Evolutionary conservation across 2,329 filamentous ascomycete species (phyloP), one percentile per base, ranked within the genome.

Genomic region (Diaporthe longicolla): DNA sequence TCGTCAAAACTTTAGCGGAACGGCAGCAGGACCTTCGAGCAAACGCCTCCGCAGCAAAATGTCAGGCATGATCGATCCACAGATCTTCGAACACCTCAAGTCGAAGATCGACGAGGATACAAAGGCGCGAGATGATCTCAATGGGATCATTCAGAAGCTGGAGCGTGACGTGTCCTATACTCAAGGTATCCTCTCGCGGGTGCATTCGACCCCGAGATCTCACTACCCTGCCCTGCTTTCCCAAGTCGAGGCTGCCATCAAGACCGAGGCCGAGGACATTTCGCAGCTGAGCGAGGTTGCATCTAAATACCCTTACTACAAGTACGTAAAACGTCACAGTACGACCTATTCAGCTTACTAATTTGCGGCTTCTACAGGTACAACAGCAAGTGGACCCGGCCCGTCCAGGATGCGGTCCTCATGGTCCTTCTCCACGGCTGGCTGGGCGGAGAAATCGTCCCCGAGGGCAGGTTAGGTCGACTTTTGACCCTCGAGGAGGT

Each of bases 281-380:
- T 85, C 87, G 73, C 91, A 92, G 77, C 90, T 99, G 58, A 89
- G 91, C 75, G 84, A 88, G 71, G 89, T 94, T 71, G 95, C 95
- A 2, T 95, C 95, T 35, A 89, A 94, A 82, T 93, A 97, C 80
- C 96, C 97, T 0, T 99, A 98, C 87, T 99, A 98, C 91, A 98
- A 98, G 89, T 98, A 81, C 61, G 84, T 71, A 8, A 11, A 10
- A 21, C 13, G 11, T 15, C 35, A 21, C 45, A 29, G 13, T 8
- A 8, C 9, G 29, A 61, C 32, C 19, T 13, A 29, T 32, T 32
- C 32, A 32, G 15, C n/a, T 21, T 54, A 68, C 75, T 78, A n/a
- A 73, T 59, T 75, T 57, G 78, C 43, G 43, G 43, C 1, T 21
- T 48, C 3, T 17, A 37, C 73, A 92, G 90, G 78, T 92, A 97